Evolutionary conservation across 495 filamentous ascomycete genomes (phyloP), one percentile per base, ranked within the genome.

Genomic region (Haplographium delicatum): DNA sequence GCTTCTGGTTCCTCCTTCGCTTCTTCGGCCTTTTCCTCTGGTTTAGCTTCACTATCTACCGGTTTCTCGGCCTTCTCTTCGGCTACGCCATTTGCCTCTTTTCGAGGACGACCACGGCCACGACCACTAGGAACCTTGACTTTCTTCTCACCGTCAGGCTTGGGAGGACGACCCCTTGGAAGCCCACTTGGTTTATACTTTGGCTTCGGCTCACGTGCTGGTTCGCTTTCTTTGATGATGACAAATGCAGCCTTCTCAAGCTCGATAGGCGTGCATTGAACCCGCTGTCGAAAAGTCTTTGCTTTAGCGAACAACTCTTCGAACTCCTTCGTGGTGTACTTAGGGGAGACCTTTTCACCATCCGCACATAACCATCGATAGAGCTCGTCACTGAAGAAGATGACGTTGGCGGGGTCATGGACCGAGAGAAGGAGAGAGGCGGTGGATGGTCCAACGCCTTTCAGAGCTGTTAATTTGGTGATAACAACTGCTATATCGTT

Each of bases 321-420:
- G 60, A 88, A 90, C 61, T 89, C 85, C 35, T 76, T 72, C 20
- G 69, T 50, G 42, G 72, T 82, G 64, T 90, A 90, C 61, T 83
- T 84, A 19, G 65, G 56, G 0, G 52, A 51, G 47, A 63, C 65
- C 22, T 55, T 54, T 53, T 72, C 67, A 31, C 70, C 78, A 35
- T 63, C 65, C 56, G 58, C 59, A 62, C 72, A 77, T 11, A 85
- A 58, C 83, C 83, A 90, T 49, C 80, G 71, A 61, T 78, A 89
- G 18, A 80, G 68, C 67, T 90, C 85, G 55, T 91, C 86, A 23
- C 82, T 84, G 66, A 86, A 90, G 64, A 89, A 91, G 1, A 86
- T 79, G 9, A 83, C 70, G 16, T 73, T 66, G 0, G 68, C 59
- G 0, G 73, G 66, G n/a, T 82, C 75, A 45, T 73, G 72, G 3